Percentiles rank a stretch among this genome's conserved stretches.
These are phyloP conservation scores for Oryza punctata DNA, from an alignment of 176 grass and related monocot genomes.

Conservation along the genomic window DNA sequence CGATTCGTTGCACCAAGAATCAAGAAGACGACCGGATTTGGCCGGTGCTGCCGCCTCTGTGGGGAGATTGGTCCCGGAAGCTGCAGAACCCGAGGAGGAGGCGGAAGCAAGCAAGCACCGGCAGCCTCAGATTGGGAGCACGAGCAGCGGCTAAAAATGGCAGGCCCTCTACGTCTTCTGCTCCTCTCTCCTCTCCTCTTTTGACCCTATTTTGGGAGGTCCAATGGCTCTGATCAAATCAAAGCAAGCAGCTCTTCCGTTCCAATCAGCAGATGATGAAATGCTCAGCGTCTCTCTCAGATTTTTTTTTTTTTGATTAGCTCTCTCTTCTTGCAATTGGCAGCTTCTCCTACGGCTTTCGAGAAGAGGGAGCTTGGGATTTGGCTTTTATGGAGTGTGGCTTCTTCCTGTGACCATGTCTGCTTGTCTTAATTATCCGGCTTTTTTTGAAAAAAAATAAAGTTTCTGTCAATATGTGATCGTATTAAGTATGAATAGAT, in stretches of 20 bases:
- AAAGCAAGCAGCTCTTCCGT: conserved; percentile 10
- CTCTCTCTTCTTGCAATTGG: neutral
- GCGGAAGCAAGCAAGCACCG: conserved; percentile 19
- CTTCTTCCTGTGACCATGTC: conserved; percentile 20
- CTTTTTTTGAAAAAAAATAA: neutral
- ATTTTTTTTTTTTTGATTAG: neutral
- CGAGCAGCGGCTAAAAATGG: conserved; percentile 45
- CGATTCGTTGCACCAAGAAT: conserved; percentile 11
- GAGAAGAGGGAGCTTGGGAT: neutral
- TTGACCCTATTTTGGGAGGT: conserved; percentile 35
- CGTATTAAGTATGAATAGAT: conserved; percentile 13
- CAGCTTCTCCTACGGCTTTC: conserved; percentile 6
- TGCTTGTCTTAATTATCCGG: neutral
- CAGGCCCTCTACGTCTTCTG: neutral
- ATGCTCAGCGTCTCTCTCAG: neutral
- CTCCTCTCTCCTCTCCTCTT: neutral
- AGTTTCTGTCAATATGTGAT: conserved; percentile 20
- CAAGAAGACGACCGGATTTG: conserved; percentile 35
- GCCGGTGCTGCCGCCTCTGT: conserved; percentile 20
- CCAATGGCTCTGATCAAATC: conserved; percentile 29
- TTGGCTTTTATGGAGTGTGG: conserved; percentile 9
- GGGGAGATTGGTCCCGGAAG: neutral
- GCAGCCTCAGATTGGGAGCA: conserved; percentile 37
- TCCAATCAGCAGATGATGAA: neutral
- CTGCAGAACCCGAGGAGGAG: conserved; percentile 21